phyloP scores from a whole-genome alignment of 2,329 filamentous ascomycete genomes.

The Xylariales sp. region DNA sequence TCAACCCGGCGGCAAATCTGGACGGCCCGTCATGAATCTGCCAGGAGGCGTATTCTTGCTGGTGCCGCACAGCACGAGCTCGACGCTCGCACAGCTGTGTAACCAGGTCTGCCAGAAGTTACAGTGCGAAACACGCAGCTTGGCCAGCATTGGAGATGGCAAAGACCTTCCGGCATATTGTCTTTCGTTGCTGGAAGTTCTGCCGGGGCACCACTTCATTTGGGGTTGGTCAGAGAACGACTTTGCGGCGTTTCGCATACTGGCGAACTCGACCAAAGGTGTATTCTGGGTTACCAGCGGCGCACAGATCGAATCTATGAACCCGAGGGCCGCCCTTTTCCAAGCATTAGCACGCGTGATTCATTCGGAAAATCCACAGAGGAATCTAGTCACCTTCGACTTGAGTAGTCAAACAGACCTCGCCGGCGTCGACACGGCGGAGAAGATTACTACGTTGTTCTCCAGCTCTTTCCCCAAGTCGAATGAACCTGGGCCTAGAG shows the following conservation, averaged over 20 bases:
- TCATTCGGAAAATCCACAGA: constrained; percentile 43
- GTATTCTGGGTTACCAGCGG: constrained; percentile 19
- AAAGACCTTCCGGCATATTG: constrained; percentile 23
- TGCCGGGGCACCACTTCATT: constrained; percentile 23
- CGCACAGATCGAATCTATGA: constrained; percentile 17
- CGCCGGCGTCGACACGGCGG: constrained; percentile 9
- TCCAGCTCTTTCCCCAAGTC: constrained; percentile 12
- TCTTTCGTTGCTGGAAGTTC: constrained; percentile 44
- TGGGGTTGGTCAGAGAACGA: constrained; percentile 33
- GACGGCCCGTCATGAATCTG: too few species aligned
- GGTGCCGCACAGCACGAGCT: constrained; percentile 9
- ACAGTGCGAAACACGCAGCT: constrained; percentile 13
- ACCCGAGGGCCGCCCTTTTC: constrained; percentile 35
- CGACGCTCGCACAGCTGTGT: constrained; percentile 8
- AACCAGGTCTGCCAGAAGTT: constrained; percentile 8
- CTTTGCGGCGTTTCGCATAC: constrained; percentile 35
- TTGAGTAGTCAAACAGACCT: constrained; percentile 22
- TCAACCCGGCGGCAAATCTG: too few species aligned
- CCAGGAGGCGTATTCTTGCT: constrained; percentile 12
- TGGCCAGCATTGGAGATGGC: constrained; percentile 10
- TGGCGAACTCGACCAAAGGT: constrained; percentile 25
- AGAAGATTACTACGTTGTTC: constrained; percentile 23
- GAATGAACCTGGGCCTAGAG: constrained; percentile 15
- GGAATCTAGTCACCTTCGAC: constrained; percentile 39
- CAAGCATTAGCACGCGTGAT: constrained; percentile 43